Evolutionary conservation across 441 rosid species (phyloP).

Genomic region (Gossypium lobatum): DNA sequence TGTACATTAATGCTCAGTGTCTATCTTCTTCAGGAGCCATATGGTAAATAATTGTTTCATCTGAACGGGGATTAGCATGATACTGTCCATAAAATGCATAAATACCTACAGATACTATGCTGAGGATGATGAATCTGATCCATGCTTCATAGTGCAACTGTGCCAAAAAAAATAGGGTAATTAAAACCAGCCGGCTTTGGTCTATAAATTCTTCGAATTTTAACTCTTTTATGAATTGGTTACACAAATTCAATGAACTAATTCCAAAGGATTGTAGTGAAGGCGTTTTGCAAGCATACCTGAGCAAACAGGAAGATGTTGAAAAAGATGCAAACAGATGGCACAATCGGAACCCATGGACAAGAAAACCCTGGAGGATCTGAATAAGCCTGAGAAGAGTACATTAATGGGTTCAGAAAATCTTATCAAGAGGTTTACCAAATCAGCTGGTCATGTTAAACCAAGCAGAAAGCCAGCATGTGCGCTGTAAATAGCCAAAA

Average conservation of each 20-base stretch:
- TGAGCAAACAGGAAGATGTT: slow-evolving; percentile 95
- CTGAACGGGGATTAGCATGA: slow-evolving; percentile 57
- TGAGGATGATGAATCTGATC: slow-evolving; percentile 74
- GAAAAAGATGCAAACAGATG: slow-evolving; percentile 76
- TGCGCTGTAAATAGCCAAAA: not conserved
- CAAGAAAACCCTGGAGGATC: slow-evolving; percentile 69
- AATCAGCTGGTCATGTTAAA: not conserved
- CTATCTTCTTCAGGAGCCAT: slow-evolving; percentile 47
- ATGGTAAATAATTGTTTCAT: slow-evolving; percentile 41
- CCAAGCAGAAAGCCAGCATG: not conserved
- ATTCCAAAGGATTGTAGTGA: not conserved
- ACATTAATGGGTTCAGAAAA: not conserved
- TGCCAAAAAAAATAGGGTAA: slow-evolving; percentile 6
- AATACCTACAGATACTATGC: slow-evolving; percentile 47
- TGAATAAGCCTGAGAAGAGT: slow-evolving; percentile 45
- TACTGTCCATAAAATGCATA: slow-evolving; percentile 85
- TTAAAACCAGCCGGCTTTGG: not conserved
- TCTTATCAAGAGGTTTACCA: not conserved
- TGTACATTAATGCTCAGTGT: not conserved
- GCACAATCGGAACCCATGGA: slow-evolving; percentile 86
- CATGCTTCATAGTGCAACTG: slow-evolving; percentile 94
- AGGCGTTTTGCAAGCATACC: slow-evolving; percentile 36
- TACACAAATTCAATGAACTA: not conserved
- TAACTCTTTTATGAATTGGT: not conserved
- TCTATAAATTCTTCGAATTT: slow-evolving; percentile 7